Base-by-base conservation (phyloP, 805 yeast genomes). In the Metschnikowia gelsemii region DNA sequence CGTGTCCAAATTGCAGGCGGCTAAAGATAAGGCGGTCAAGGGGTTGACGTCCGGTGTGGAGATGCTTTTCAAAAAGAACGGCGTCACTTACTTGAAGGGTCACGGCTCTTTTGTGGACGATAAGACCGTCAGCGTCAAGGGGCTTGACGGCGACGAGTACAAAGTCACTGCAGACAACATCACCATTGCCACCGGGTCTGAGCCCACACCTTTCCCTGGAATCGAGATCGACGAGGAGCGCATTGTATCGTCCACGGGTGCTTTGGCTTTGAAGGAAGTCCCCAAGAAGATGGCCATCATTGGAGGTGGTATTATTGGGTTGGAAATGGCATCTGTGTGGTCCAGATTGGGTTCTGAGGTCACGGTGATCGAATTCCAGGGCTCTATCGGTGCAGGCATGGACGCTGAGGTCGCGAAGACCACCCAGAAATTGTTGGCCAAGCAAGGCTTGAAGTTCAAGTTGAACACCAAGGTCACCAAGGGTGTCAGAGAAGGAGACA, bases 261-360 rank as follows among this genome's bases (percentile, higher is more conserved):
- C 87, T 45, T 72, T 93, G 43, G 67, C 84, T 18, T 76, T 93
- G 57, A 78, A 79, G 65, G 96, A 90, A 74, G 76, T 93, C 45
- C 99, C 99, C 62, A 89, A 93, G 77, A 82, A 76, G 64, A 60
- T 93, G 62, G 84, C 91, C 54, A 82, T 93, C 70, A 91, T 93
- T 59, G 99, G 99, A 65, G 99, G 96, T 72, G 99, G 99, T 77
- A 91, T 93, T 73, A 93, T 93, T 64, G 99, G 99, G 62, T 80
- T 93, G 56, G 99, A 93, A 75, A 93, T 93, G 96, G 99, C 96
- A 50, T 90, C 98, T 19, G 99, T 93, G 35, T 93, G 95, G 84
- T 73, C 90, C 45, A 82, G 99, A 71, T 73, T 93, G 58, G 99
- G 99, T 32, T 73, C 96, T 31, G 89, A 93, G 73, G 99, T 93